Conservation (phyloP, 139 green algal species). For the Chlorella sp. region DNA sequence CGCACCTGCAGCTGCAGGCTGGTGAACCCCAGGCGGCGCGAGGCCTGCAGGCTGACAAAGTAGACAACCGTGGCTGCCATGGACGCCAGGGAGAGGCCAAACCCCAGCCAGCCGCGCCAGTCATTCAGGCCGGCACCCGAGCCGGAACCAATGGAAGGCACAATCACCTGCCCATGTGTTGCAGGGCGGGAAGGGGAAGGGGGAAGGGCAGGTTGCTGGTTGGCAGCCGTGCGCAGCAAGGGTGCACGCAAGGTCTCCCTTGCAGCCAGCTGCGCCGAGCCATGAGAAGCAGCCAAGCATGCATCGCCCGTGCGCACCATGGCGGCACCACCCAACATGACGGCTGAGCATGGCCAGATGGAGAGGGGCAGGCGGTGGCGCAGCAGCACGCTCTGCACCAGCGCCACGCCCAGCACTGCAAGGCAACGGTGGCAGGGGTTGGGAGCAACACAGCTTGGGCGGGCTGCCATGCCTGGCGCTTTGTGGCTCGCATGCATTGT, state of each 20-base stretch:
- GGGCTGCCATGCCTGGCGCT: too few species aligned
- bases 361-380: neutral
- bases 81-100: neutral
- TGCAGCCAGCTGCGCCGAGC: too few species aligned
- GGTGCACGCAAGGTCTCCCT: too few species aligned
- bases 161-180: neutral
- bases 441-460: too few species aligned
- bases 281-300: too few species aligned
- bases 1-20: conserved; percentile 9
- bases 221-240: too few species aligned
- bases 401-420: conserved; percentile 13
- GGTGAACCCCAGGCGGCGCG: conserved; percentile 15
- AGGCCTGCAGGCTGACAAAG: conserved; percentile 13
- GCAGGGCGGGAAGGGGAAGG: too few species aligned
- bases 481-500: too few species aligned
- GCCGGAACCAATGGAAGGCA: neutral
- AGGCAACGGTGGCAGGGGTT: too few species aligned
- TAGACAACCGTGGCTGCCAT: neutral
- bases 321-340: conserved; percentile 1
- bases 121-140: neutral
- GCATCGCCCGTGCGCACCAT: too few species aligned
- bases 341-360: conserved; percentile 8
- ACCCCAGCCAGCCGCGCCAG: conserved; percentile 11
- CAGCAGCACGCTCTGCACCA: conserved; percentile 28
- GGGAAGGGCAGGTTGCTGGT: too few species aligned